A percentile compares a stretch with the other conserved stretches of the same genome.
phyloP scores from a whole-genome alignment of 257 asterid genomes.

The Marsdenia floribunda region DNA sequence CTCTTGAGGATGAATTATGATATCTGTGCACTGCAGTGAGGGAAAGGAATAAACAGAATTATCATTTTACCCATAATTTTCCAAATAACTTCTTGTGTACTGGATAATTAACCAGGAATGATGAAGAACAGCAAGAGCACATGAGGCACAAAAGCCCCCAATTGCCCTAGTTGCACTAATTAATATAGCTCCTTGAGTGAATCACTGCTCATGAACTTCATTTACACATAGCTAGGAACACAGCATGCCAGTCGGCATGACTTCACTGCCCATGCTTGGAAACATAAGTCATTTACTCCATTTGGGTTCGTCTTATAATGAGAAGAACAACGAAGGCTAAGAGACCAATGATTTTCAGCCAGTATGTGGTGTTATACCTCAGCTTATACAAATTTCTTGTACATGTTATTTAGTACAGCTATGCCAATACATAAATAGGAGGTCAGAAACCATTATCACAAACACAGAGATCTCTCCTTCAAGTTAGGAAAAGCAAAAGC shows the following conservation, averaged over 20 bases:
- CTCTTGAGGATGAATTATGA: conserved; percentile 9
- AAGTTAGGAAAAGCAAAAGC: neutral
- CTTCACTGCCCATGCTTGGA: neutral
- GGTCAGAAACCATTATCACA: neutral
- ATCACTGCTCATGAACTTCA: neutral
- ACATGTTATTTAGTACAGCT: neutral
- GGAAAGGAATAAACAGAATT: neutral
- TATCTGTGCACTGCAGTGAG: conserved; percentile 14
- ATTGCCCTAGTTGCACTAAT: neutral
- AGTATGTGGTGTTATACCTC: neutral
- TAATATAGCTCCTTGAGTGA: neutral
- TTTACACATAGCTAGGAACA: too few species aligned
- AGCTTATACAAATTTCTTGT: neutral
- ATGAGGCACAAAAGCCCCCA: neutral
- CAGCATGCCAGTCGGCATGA: too few species aligned
- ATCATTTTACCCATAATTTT: neutral
- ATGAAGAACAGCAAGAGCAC: neutral
- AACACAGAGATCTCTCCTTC: neutral
- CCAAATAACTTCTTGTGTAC: neutral
- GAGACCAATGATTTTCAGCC: neutral
- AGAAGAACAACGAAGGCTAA: neutral
- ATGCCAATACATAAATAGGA: neutral
- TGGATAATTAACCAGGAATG: neutral
- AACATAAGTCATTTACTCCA: neutral
- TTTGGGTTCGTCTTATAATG: neutral